These are phyloP conservation scores for Dendrostoma leiphaemia DNA, from an alignment of 2,329 filamentous ascomycete species.

Conservation along the genomic window DNA sequence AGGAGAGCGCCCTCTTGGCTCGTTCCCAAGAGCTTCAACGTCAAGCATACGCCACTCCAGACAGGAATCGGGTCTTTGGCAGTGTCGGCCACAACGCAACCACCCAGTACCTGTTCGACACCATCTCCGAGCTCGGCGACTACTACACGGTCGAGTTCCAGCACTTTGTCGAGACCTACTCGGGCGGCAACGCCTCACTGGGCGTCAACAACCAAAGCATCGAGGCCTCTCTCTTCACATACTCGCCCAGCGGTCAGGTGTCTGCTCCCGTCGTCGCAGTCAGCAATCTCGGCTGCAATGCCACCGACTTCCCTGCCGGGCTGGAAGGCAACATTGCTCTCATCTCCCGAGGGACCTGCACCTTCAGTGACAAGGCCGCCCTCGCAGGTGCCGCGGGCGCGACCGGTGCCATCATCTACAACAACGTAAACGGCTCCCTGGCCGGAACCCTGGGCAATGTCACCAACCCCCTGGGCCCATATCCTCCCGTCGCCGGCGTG, in stretches of 20 bases:
- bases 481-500: slow-evolving; percentile 1
- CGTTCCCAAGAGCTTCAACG: no score
- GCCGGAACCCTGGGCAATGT: slow-evolving; percentile 30
- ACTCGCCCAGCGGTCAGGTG: slow-evolving; percentile 27
- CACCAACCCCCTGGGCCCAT: background rate
- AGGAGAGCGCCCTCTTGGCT: no score
- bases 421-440: slow-evolving; percentile 42
- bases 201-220: background rate
- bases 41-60: slow-evolving; percentile 1
- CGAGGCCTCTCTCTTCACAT: background rate
- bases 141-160: slow-evolving; percentile 7
- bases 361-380: slow-evolving; percentile 42
- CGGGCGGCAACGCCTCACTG: background rate
- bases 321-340: slow-evolving; percentile 43
- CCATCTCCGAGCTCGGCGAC: background rate
- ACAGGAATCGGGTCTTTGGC: slow-evolving; percentile 5
- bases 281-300: slow-evolving; percentile 38
- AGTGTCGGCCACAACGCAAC: slow-evolving; percentile 5
- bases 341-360: slow-evolving; percentile 42
- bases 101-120: background rate
- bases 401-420: slow-evolving; percentile 54
- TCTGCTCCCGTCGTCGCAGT: slow-evolving; percentile 34
- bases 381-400: slow-evolving; percentile 42
- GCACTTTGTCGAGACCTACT: slow-evolving; percentile 5
- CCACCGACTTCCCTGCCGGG: slow-evolving; percentile 40